phyloP scores from a whole-genome alignment of 495 filamentous ascomycete genomes.

The Penicillium silybi region DNA sequence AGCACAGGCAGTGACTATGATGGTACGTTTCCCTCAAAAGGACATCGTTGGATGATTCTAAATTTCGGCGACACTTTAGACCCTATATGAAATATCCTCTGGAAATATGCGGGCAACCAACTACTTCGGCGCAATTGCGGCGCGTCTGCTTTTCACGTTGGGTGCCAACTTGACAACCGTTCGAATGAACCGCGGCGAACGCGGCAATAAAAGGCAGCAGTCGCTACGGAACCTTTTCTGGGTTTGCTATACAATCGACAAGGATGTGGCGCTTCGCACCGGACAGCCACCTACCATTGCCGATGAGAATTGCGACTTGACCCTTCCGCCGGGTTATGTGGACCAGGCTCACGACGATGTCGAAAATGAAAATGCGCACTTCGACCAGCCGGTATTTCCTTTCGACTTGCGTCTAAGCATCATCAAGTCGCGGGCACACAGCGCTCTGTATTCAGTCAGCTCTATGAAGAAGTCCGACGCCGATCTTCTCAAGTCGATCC shows the following conservation, averaged over 20 bases:
- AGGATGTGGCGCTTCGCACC: conserved; percentile 46
- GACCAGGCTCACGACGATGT: conserved; percentile 29
- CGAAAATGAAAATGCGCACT: conserved; percentile 16
- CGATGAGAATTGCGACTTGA: conserved; percentile 53
- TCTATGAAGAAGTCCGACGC: conserved; percentile 48
- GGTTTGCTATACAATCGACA: conserved; percentile 51
- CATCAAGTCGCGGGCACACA: conserved; percentile 48
- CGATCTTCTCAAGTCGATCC: conserved; percentile 49
- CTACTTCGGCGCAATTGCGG: conserved; percentile 39
- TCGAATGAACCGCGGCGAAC: background rate
- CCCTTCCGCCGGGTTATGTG: conserved; percentile 43
- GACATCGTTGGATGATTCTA: background rate
- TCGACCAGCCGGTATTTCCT: conserved; percentile 38
- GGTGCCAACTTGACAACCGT: conserved; percentile 33
- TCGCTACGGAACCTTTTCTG: conserved; percentile 51
- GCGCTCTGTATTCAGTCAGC: conserved; percentile 43
- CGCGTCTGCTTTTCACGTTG: conserved; percentile 45
- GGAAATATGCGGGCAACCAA: conserved; percentile 44
- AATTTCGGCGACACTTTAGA: conserved; percentile 17
- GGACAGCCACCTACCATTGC: conserved; percentile 49
- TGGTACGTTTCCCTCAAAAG: conserved; percentile 29
- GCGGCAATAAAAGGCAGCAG: conserved; percentile 14
- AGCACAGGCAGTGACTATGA: conserved; percentile 40
- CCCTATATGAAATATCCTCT: conserved; percentile 38
- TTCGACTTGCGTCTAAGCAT: conserved; percentile 47